Conservation (phyloP, 257 asterid species). For the Misopates orontium region DNA sequence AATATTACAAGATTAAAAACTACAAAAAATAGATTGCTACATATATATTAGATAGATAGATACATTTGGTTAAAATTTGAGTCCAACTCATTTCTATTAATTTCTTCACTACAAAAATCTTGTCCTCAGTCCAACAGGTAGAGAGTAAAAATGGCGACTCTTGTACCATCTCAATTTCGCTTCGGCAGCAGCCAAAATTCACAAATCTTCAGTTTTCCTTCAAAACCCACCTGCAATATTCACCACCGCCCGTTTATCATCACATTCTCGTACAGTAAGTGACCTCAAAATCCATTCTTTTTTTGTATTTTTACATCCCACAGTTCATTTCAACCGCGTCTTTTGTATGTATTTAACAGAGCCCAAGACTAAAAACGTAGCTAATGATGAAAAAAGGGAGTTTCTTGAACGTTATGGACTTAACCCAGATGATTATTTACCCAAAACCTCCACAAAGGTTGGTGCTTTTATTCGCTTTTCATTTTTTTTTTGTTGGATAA, state of each 20-base stretch:
- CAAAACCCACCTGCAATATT: constrained; percentile 29
- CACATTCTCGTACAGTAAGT: constrained; percentile 60
- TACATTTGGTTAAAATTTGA: no score
- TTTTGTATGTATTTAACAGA: constrained; percentile 39
- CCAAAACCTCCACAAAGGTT: constrained; percentile 76
- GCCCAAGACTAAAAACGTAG: constrained; percentile 43
- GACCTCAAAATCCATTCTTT: constrained; percentile 15
- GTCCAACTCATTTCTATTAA: no score
- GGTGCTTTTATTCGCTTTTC: background rate
- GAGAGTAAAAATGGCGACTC: constrained; percentile 51
- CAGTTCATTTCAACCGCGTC: background rate
- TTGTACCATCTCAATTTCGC: constrained; percentile 20
- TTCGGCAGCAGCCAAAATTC: constrained; percentile 30
- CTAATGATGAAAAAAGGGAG: constrained; percentile 57
- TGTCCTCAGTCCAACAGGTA: constrained; percentile 14
- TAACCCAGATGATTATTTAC: constrained; percentile 65
- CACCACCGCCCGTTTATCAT: constrained; percentile 42
- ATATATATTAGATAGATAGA: no score
- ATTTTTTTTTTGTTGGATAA: background rate
- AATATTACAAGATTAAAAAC: no score
- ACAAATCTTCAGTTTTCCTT: constrained; percentile 24
- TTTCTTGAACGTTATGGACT: constrained; percentile 74
- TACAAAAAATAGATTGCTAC: no score
- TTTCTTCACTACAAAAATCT: no score
- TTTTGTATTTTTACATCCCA: background rate